Conservation (phyloP, 108 stramenopile species). For the Pelagomonas calceolata region DNA sequence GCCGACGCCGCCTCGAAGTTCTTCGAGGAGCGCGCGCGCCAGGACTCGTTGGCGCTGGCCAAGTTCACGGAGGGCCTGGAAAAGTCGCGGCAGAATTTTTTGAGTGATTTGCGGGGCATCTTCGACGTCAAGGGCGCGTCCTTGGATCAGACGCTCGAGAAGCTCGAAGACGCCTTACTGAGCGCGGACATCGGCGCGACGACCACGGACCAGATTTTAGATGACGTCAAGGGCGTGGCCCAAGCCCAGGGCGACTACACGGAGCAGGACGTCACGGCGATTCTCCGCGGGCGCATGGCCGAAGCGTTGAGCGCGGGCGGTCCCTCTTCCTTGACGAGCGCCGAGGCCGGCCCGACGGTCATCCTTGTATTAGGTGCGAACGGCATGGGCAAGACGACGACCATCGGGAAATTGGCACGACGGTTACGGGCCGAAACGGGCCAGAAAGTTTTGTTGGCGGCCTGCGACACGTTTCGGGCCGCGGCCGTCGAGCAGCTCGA, state of each 20-base stretch:
- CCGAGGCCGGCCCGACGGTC: constrained; percentile 19
- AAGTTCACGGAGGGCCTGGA: constrained; percentile 27
- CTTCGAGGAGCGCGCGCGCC: constrained; percentile 4
- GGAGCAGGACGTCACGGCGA: constrained; percentile 19
- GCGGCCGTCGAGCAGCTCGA: constrained; percentile 85
- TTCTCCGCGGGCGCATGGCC: constrained; percentile 22
- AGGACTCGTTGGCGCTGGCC: constrained; percentile 7
- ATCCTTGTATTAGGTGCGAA: constrained; percentile 32
- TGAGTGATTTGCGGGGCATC: neutral
- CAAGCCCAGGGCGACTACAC: constrained; percentile 10
- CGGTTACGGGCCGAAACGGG: constrained; percentile 60
- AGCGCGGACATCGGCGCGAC: constrained; percentile 23
- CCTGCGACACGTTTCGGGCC: constrained; percentile 89
- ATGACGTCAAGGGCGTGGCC: constrained; percentile 21
- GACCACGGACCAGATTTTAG: constrained; percentile 24
- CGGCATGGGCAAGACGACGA: constrained; percentile 86
- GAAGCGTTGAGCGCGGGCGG: constrained; percentile 7
- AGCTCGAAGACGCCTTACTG: neutral
- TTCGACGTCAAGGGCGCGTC: neutral
- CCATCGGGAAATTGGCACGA: constrained; percentile 84
- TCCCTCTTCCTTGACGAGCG: neutral
- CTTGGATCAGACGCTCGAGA: neutral
- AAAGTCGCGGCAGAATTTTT: constrained; percentile 20
- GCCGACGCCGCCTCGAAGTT: no score
- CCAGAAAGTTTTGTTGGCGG: constrained; percentile 73